Evolutionary conservation across 345 rosid genomes (phyloP).

Genomic region (Lepidium aucheri): DNA sequence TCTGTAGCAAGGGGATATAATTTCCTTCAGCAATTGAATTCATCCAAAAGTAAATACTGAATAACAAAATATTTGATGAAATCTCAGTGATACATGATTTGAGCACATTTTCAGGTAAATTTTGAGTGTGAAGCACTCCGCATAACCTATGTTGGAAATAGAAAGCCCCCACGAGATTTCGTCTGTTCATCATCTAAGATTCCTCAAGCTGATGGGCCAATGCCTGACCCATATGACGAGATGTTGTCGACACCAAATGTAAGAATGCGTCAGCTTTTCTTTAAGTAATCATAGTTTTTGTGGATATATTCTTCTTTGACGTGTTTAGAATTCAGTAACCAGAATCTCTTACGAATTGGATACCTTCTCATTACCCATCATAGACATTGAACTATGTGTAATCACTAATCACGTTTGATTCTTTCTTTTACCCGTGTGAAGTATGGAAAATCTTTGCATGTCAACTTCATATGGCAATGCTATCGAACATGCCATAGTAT

Average conservation of each 20-base stretch:
- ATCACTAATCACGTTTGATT: background rate
- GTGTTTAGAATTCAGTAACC: background rate
- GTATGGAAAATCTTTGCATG: background rate
- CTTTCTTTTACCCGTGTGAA: background rate
- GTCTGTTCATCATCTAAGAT: constrained; percentile 39
- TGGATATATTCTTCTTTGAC: background rate
- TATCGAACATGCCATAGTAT: background rate
- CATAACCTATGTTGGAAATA: background rate
- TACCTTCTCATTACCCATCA: background rate
- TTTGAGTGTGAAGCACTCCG: background rate
- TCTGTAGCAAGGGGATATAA: background rate
- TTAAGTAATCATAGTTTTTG: background rate
- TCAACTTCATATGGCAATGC: background rate
- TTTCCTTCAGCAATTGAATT: background rate
- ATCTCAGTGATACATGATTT: background rate
- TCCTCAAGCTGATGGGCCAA: constrained; percentile 92
- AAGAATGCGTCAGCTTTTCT: constrained; percentile 25
- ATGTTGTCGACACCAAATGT: constrained; percentile 93
- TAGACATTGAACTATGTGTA: background rate
- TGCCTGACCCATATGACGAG: constrained; percentile 91
- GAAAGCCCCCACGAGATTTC: constrained; percentile 10
- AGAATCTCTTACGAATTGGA: background rate
- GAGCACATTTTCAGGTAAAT: constrained; percentile 3
- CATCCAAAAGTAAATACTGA: background rate
- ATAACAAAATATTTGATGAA: background rate